These are phyloP conservation scores for Cokeromyces recurvatus DNA, from an alignment of 371 early-diverging fungal species.

Conservation along the genomic window DNA sequence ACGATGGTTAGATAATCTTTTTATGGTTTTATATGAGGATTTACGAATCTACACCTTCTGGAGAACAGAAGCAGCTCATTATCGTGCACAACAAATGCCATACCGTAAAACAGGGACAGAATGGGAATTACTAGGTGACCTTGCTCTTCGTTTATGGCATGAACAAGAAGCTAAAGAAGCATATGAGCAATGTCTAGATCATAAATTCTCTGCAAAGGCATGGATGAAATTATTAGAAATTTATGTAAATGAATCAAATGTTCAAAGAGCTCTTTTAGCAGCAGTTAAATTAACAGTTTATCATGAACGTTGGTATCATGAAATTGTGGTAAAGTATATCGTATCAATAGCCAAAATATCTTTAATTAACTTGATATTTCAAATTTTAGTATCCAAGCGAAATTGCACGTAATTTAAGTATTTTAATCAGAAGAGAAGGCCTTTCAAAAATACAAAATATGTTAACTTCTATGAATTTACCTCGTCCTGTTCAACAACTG, in stretches of 20 bases:
- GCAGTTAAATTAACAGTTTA: slow-evolving; percentile 78
- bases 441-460: slow-evolving; percentile 88
- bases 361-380: background rate
- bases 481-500: slow-evolving; percentile 70
- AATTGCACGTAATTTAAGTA: slow-evolving; percentile 76
- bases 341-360: slow-evolving; percentile 1
- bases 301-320: slow-evolving; percentile 79
- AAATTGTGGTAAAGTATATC: slow-evolving; percentile 64
- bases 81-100: slow-evolving; percentile 68
- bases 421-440: slow-evolving; percentile 78
- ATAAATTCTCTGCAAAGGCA: slow-evolving; percentile 87
- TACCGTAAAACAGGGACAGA: slow-evolving; percentile 91
- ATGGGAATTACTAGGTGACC: slow-evolving; percentile 95
- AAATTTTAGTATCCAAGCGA: slow-evolving; percentile 81
- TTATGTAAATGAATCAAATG: slow-evolving; percentile 72
- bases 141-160: slow-evolving; percentile 82
- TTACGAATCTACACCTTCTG: slow-evolving; percentile 89
- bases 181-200: slow-evolving; percentile 80
- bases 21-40: slow-evolving; percentile 97
- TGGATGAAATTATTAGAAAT: slow-evolving; percentile 81
- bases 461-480: slow-evolving; percentile 82
- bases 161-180: slow-evolving; percentile 89
- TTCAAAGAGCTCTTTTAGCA: slow-evolving; percentile 75
- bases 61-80: slow-evolving; percentile 66
- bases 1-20: slow-evolving; percentile 97